phyloP scores from a whole-genome alignment of 139 green algal genomes.

The Chlorella sp. region DNA sequence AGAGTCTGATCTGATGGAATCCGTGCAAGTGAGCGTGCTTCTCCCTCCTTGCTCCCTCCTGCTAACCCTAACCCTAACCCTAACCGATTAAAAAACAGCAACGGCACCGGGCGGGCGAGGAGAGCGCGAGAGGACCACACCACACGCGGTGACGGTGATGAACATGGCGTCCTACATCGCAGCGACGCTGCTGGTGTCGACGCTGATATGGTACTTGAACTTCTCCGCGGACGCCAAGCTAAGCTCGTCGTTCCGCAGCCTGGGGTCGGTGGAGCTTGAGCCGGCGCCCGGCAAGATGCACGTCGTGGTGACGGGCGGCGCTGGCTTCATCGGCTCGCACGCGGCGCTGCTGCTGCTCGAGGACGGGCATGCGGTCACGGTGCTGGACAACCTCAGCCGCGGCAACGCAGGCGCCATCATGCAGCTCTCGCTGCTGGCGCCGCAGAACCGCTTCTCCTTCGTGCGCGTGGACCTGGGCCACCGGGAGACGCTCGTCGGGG shows the following conservation, averaged over 20 bases:
- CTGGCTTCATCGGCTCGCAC: constrained; percentile 71
- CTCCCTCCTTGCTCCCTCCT: too few species aligned
- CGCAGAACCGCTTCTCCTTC: constrained; percentile 8
- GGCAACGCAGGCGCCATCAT: constrained; percentile 58
- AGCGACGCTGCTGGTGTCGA: too few species aligned
- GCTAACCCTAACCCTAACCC: too few species aligned
- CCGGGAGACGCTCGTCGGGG: constrained; percentile 15
- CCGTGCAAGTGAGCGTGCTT: too few species aligned
- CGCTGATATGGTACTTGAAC: constrained; percentile 10
- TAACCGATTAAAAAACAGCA: too few species aligned
- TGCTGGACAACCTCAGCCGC: constrained; percentile 64
- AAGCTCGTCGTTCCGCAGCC: background rate
- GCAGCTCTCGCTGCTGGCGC: background rate
- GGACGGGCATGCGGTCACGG: constrained; percentile 50
- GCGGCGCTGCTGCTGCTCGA: constrained; percentile 46
- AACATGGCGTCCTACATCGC: too few species aligned
- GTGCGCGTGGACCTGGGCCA: constrained; percentile 55
- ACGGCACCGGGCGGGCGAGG: too few species aligned
- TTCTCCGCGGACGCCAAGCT: background rate
- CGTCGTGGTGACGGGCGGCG: constrained; percentile 52
- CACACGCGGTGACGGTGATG: too few species aligned
- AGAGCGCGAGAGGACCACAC: too few species aligned
- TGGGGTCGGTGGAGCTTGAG: constrained; percentile 1
- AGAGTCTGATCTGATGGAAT: too few species aligned
- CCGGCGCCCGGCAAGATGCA: constrained; percentile 19